phyloP scores from a whole-genome alignment of 306 rosid species.

The Canavalia gladiata region DNA sequence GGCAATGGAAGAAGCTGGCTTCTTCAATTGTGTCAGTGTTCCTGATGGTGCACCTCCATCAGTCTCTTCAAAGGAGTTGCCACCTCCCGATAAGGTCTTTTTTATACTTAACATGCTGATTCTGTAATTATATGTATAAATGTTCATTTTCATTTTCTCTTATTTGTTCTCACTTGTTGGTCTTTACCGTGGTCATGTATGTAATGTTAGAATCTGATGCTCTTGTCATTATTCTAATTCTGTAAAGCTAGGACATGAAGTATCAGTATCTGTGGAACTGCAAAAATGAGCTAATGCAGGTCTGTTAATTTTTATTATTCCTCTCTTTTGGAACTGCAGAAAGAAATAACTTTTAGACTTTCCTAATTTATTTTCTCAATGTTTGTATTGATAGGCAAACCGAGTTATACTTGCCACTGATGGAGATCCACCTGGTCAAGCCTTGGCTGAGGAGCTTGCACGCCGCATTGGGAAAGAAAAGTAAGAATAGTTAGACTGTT shows the following conservation, averaged over 20 bases:
- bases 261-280: constrained; percentile 97
- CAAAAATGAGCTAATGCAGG: constrained; percentile 80
- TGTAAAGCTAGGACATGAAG: constrained; percentile 92
- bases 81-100: constrained; percentile 76
- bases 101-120: constrained; percentile 31
- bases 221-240: constrained; percentile 58
- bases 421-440: constrained; percentile 96
- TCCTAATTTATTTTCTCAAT: constrained; percentile 37
- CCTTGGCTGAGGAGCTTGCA: constrained; percentile 98
- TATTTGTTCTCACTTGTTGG: background rate
- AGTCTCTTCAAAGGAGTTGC: constrained; percentile 76
- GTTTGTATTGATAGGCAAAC: constrained; percentile 70
- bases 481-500: constrained; percentile 47
- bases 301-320: constrained; percentile 46
- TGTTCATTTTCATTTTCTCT: constrained; percentile 24
- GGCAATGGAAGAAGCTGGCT: constrained; percentile 99
- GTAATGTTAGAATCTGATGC: constrained; percentile 59
- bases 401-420: constrained; percentile 95
- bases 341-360: background rate
- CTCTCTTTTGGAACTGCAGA: constrained; percentile 37
- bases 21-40: constrained; percentile 89
- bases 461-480: constrained; percentile 96
- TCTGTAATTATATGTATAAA: background rate
- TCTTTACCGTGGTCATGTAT: constrained; percentile 30
- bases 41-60: constrained; percentile 96